A percentile compares a stretch with the other conserved stretches of the same genome.
These are phyloP conservation scores for Cucurbita ficifolia DNA, from an alignment of 306 rosid species.

Conservation along the genomic window DNA sequence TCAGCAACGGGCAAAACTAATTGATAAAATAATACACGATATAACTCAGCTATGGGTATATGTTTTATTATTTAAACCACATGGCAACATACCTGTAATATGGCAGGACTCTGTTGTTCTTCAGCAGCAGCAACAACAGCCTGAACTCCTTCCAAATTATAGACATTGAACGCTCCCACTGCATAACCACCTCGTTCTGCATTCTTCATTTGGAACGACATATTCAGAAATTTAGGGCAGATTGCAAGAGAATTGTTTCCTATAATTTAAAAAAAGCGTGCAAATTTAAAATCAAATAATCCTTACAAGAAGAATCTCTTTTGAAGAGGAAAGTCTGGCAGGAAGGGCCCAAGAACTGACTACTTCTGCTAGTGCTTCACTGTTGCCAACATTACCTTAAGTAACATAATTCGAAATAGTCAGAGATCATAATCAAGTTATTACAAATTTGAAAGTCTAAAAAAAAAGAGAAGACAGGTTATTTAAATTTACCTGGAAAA, in stretches of 20 bases:
- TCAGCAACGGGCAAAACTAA: not conserved
- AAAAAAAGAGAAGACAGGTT: not conserved
- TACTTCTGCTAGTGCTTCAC: conserved; percentile 60
- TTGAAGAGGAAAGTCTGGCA: conserved; percentile 46
- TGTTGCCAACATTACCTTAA: conserved; percentile 90
- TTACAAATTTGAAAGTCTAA: not conserved
- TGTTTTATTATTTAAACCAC: not conserved
- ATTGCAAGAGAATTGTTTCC: not conserved
- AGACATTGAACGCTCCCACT: conserved; percentile 93
- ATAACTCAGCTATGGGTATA: not conserved
- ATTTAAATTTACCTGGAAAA: conserved; percentile 59
- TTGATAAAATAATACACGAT: not conserved
- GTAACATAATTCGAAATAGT: conserved; percentile 10
- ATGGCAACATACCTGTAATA: conserved; percentile 59
- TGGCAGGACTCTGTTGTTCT: conserved; percentile 82
- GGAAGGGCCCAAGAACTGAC: conserved; percentile 77
- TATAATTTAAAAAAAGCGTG: not conserved
- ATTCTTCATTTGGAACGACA: conserved; percentile 22
- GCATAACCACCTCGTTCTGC: conserved; percentile 89
- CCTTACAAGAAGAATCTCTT: conserved; percentile 74
- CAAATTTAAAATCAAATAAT: not conserved
- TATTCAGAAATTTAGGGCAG: conserved; percentile 10
- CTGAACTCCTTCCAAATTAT: conserved; percentile 90
- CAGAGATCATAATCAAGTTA: not conserved
- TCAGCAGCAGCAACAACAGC: conserved; percentile 94